Evolutionary conservation across 495 filamentous ascomycete species (phyloP).

Genomic region (Lasiosphaeris hirsuta): DNA sequence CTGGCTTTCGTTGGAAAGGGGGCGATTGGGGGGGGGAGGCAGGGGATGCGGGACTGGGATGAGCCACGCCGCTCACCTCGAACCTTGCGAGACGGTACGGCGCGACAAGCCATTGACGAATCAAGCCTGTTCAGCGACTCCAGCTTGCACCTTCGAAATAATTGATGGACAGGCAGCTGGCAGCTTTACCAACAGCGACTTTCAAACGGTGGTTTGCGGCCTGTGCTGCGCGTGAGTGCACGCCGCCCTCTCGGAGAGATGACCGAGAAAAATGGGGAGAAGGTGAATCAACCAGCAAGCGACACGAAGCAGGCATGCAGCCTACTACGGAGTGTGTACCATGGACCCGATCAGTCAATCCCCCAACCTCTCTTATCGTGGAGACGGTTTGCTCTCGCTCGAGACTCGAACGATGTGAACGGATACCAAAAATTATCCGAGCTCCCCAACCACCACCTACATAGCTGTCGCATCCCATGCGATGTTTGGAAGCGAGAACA

Average conservation of each 20-base stretch:
- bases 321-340: no score
- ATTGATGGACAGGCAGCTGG: slow-evolving; percentile 3
- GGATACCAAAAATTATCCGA: no score
- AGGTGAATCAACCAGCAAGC: no score
- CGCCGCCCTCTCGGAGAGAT: background rate
- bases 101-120: slow-evolving; percentile 11
- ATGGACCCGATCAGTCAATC: no score
- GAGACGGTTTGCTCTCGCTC: no score
- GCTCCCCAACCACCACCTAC: no score
- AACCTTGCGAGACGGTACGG: slow-evolving; percentile 4
- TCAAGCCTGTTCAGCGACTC: slow-evolving; percentile 8
- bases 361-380: no score
- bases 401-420: no score
- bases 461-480: no score
- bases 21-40: no score
- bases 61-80: slow-evolving; percentile 2
- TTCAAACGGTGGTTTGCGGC: slow-evolving; percentile 3
- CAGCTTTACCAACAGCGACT: background rate
- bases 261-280: background rate
- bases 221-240: background rate
- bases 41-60: background rate
- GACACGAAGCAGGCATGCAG: no score
- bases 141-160: slow-evolving; percentile 14
- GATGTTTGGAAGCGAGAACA: no score
- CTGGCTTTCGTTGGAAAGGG: slow-evolving; percentile 8